Conservation (phyloP, 2,329 filamentous ascomycete species). For the Neofusicoccum ribis region DNA sequence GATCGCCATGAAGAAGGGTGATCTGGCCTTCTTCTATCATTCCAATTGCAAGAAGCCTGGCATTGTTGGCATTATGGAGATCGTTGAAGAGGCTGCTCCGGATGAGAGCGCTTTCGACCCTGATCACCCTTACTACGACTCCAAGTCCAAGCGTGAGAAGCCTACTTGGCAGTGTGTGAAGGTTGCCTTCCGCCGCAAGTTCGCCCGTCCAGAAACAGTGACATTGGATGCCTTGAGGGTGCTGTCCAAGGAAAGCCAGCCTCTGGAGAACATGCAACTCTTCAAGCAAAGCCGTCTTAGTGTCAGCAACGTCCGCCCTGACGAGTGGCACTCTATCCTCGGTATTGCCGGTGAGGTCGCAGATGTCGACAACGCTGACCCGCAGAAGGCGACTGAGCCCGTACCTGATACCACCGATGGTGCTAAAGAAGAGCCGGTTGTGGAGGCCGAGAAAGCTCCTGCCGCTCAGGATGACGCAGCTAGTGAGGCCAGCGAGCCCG, state of each 20-base stretch:
- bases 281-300: slow-evolving; percentile 80
- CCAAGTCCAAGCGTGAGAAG: slow-evolving; percentile 66
- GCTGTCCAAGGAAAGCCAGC: slow-evolving; percentile 55
- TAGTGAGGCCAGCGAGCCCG: slow-evolving; percentile 13
- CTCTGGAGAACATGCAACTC: slow-evolving; percentile 76
- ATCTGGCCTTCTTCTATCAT: slow-evolving; percentile 96
- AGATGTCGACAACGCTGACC: neutral
- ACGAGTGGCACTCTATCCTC: slow-evolving; percentile 67
- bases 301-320: slow-evolving; percentile 66
- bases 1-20: slow-evolving; percentile 84
- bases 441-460: neutral
- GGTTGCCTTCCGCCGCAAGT: slow-evolving; percentile 83
- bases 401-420: neutral
- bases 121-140: slow-evolving; percentile 78
- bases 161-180: slow-evolving; percentile 89
- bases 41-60: slow-evolving; percentile 89
- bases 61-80: slow-evolving; percentile 84
- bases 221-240: slow-evolving; percentile 70
- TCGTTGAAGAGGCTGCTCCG: slow-evolving; percentile 78
- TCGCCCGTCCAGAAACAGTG: slow-evolving; percentile 61
- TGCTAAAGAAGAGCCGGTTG: neutral
- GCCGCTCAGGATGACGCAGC: neutral
- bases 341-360: slow-evolving; percentile 40
- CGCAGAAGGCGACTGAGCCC: neutral
- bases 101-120: slow-evolving; percentile 76